These are phyloP conservation scores for Citrus reticulata DNA, from an alignment of 345 rosid genomes.

Conservation along the genomic window DNA sequence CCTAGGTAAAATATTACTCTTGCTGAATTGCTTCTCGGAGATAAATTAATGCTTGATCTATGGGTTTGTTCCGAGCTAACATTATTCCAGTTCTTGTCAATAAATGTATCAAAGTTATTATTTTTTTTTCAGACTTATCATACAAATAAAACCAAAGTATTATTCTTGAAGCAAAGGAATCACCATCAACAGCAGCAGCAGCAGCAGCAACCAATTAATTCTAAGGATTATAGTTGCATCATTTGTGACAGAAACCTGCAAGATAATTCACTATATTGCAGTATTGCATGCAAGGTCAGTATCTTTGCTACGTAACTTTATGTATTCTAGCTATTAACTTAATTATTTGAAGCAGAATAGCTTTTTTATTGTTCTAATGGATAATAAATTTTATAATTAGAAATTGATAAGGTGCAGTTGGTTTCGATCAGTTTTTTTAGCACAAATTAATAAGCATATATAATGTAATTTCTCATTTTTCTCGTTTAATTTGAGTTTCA, in stretches of 20 bases:
- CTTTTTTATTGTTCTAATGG: neutral
- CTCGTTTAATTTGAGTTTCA: neutral
- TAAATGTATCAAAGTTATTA: neutral
- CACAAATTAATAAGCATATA: no score
- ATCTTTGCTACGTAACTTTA: neutral
- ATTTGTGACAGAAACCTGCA: constrained; percentile 26
- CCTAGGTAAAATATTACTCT: neutral
- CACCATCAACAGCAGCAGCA: constrained; percentile 7
- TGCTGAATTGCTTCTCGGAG: neutral
- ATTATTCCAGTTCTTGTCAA: neutral
- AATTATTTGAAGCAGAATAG: no score
- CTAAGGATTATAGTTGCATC: constrained; percentile 21
- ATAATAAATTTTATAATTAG: no score
- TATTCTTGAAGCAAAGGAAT: constrained; percentile 35
- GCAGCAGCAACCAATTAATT: neutral
- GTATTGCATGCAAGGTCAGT: constrained; percentile 33
- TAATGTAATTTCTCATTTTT: no score
- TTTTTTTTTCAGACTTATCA: constrained; percentile 18
- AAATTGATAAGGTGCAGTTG: no score
- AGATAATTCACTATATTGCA: constrained; percentile 32
- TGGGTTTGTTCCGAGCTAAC: neutral
- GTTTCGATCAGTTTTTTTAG: no score
- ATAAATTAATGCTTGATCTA: neutral
- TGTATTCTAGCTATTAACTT: no score
- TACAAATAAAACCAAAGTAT: constrained; percentile 30